Evolutionary conservation across 345 rosid genomes (phyloP).

Genomic region (Psidium friedrichsthalianum): DNA sequence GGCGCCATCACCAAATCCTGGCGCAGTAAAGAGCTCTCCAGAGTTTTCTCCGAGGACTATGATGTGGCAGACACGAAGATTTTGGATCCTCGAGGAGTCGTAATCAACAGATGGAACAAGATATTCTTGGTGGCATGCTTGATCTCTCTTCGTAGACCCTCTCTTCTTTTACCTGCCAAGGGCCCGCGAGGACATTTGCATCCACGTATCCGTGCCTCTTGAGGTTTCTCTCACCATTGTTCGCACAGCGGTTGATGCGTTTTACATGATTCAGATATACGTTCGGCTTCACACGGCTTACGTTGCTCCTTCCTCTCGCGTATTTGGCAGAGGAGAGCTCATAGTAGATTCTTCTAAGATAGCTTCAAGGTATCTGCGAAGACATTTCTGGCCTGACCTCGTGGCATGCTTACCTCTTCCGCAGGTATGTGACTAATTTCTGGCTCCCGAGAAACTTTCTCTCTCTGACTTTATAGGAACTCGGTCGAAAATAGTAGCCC

Average conservation of each 20-base stretch:
- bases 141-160: conserved; percentile 49
- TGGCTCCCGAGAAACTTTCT: background rate
- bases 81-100: conserved; percentile 42
- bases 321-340: conserved; percentile 57
- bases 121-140: conserved; percentile 45
- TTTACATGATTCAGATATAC: conserved; percentile 31
- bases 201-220: conserved; percentile 16
- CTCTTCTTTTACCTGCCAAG: conserved; percentile 39
- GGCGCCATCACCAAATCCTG: conserved; percentile 4
- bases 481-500: background rate
- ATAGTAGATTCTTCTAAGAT: conserved; percentile 33
- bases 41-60: conserved; percentile 55
- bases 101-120: conserved; percentile 36
- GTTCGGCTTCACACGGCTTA: conserved; percentile 43
- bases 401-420: conserved; percentile 47
- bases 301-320: conserved; percentile 58
- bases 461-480: background rate
- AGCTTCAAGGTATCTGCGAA: conserved; percentile 28
- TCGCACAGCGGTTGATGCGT: conserved; percentile 30
- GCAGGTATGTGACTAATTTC: conserved; percentile 24
- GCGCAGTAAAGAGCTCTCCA: conserved; percentile 19
- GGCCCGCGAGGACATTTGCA: conserved; percentile 16
- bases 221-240: conserved; percentile 19
- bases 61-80: conserved; percentile 20
- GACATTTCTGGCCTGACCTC: conserved; percentile 38